Evolutionary conservation across 495 filamentous ascomycete genomes (phyloP), one percentile per base, ranked within the genome.

Genomic region (Recurvomyces mirabilis): DNA sequence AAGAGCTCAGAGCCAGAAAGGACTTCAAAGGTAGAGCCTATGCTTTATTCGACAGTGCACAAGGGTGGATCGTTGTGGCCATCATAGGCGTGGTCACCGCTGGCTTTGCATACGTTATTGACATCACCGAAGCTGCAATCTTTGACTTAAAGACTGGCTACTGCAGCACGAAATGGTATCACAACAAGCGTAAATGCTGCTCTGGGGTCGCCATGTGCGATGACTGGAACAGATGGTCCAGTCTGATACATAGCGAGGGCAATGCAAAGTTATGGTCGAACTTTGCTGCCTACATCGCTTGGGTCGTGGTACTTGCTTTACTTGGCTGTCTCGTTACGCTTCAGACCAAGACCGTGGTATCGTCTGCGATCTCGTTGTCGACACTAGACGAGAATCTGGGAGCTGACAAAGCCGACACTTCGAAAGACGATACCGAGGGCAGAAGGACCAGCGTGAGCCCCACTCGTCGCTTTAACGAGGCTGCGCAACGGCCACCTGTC

Each of bases 41-140:
- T 28, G 75, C 82, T 1, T 73, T 79, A 65, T 82, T 93, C 41
- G 91, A 98, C 59, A 81, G 87, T 30, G 77, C 82, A 20, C 88
- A 98, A 66, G 91, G 91, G 15, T 98, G 91, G 91, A 75, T 98
- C 18, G 67, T 98, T 40, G 87, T 89, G 38, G 91, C 86, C 5
- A 66, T 96, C 30, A 93, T 93, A 47, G 91, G 91, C 17, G 83
- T 83, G 58, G 68, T 94, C 37, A 87, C 87, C 0, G 89, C 91
- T 6, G 69, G 75, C 9, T 68, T 95, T 7, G 91, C 91, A 7
- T 98, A 94, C 64, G 75, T 81, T 23, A 84, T 98, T 43, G 82
- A 94, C 63, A 71, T 94, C 3, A 78, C 82, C 5, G 91, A 98
- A 64, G 74, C 77, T 6, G 72, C 74, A 7, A 66, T 93, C 0